phyloP scores from a whole-genome alignment of 176 grass and related monocot species.

The Zoysia pacifica region DNA sequence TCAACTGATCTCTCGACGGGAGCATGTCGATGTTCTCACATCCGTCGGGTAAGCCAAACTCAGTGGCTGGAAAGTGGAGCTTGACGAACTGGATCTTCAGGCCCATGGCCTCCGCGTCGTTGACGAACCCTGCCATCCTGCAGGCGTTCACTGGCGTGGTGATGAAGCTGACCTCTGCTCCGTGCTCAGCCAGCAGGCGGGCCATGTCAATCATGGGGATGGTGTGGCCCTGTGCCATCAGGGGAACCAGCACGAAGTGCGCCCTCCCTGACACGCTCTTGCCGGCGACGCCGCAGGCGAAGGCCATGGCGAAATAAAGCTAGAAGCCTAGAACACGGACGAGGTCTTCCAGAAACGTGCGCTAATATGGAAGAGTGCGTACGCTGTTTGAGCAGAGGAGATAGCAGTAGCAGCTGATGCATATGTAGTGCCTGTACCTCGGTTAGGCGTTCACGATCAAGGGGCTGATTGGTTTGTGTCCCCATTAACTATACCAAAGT shows the following conservation, averaged over 20 bases:
- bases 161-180: conserved; percentile 59
- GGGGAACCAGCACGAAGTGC: conserved; percentile 56
- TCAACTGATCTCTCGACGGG: conserved; percentile 14
- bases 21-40: conserved; percentile 62
- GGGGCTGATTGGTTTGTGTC: too few species aligned
- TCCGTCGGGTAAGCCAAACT: conserved; percentile 59
- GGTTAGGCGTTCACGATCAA: too few species aligned
- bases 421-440: too few species aligned
- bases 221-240: conserved; percentile 67
- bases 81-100: conserved; percentile 49
- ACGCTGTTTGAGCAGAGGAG: neutral
- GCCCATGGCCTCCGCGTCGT: neutral
- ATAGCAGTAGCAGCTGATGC: neutral
- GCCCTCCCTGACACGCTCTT: neutral
- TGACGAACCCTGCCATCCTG: conserved; percentile 36
- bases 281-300: neutral
- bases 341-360: neutral
- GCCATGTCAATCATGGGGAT: conserved; percentile 81
- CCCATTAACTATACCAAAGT: too few species aligned
- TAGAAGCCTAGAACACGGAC: neutral
- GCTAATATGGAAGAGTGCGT: neutral
- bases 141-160: conserved; percentile 64
- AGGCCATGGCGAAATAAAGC: conserved; percentile 11
- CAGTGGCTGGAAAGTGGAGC: conserved; percentile 50
- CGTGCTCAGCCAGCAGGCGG: conserved; percentile 50